Conservation (phyloP, 2,329 filamentous ascomycete genomes). For the Aspergillus persii region DNA sequence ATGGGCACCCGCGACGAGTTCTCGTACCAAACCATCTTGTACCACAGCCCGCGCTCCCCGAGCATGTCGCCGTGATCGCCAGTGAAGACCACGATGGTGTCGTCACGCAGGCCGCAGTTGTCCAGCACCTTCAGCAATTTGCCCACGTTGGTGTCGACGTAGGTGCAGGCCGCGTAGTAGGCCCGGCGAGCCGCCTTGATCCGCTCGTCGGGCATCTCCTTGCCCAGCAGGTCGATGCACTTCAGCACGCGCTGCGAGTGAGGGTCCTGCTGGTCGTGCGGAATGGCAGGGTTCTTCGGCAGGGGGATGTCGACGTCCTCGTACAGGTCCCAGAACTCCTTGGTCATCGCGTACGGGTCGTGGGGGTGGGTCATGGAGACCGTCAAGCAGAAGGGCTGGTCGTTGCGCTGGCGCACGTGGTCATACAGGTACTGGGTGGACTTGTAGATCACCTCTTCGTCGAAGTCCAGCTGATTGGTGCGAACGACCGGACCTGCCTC, state of each 20-base stretch:
- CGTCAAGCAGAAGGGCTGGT: slow-evolving; percentile 81
- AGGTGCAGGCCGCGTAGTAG: slow-evolving; percentile 91
- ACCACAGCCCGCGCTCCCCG: slow-evolving; percentile 85
- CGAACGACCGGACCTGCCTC: slow-evolving; percentile 85
- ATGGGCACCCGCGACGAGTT: slow-evolving; percentile 85
- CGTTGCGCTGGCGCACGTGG: slow-evolving; percentile 75
- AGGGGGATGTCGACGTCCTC: slow-evolving; percentile 83
- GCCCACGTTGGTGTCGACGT: slow-evolving; percentile 90
- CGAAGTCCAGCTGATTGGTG: slow-evolving; percentile 93
- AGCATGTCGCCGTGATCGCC: slow-evolving; percentile 97
- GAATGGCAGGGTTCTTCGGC: slow-evolving; percentile 69
- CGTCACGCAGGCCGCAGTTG: slow-evolving; percentile 73
- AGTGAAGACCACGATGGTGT: slow-evolving; percentile 89
- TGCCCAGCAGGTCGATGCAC: slow-evolving; percentile 82
- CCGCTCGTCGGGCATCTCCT: slow-evolving; percentile 79
- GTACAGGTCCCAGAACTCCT: slow-evolving; percentile 91
- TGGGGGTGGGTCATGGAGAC: slow-evolving; percentile 93
- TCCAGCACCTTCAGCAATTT: slow-evolving; percentile 75
- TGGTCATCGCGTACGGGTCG: slow-evolving; percentile 90
- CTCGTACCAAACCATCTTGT: slow-evolving; percentile 98
- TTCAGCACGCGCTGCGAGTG: slow-evolving; percentile 85
- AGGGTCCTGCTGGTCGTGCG: slow-evolving; percentile 76
- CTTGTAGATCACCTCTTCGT: slow-evolving; percentile 93
- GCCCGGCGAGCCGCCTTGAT: slow-evolving; percentile 81
- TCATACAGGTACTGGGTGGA: slow-evolving; percentile 88